phyloP scores from a whole-genome alignment of 352 stramenopile species.

The Globisporangium spiculum region DNA sequence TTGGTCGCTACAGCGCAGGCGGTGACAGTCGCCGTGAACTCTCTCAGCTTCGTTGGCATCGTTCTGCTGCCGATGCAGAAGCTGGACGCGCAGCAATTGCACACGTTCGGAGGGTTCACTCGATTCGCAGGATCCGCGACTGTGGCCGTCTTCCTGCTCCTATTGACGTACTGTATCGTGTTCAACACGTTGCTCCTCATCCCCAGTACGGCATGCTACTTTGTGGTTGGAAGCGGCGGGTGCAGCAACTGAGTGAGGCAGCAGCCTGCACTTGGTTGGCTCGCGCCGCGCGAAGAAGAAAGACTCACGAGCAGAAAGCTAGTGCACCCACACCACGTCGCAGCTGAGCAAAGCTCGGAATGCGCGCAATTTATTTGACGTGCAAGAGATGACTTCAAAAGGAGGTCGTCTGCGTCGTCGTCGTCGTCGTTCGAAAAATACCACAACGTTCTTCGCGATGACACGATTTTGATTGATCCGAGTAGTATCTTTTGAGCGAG shows the following conservation, averaged over 20 bases:
- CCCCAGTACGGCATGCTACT: conserved; percentile 10
- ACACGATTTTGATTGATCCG: conserved; percentile 1
- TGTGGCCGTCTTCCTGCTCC: conserved; percentile 31
- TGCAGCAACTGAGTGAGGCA: background rate
- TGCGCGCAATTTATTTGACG: background rate
- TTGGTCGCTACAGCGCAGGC: conserved; percentile 11
- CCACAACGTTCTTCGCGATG: background rate
- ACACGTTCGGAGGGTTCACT: conserved; percentile 49
- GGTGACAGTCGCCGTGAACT: conserved; percentile 14
- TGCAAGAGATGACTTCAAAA: background rate
- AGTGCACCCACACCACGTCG: background rate
- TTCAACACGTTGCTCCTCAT: conserved; percentile 50
- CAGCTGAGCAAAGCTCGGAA: background rate
- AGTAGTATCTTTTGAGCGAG: background rate
- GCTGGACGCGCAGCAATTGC: conserved; percentile 41
- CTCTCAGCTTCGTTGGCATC: conserved; percentile 17
- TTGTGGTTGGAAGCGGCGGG: background rate
- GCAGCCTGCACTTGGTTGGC: background rate
- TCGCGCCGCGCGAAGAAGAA: background rate
- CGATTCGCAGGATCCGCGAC: conserved; percentile 32
- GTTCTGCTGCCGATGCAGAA: conserved; percentile 35
- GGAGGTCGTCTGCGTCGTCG: background rate
- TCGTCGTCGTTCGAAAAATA: background rate
- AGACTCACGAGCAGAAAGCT: background rate
- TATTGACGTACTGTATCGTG: conserved; percentile 42